Evolutionary conservation across 345 rosid genomes (phyloP).

Genomic region (Isatis tinctoria): DNA sequence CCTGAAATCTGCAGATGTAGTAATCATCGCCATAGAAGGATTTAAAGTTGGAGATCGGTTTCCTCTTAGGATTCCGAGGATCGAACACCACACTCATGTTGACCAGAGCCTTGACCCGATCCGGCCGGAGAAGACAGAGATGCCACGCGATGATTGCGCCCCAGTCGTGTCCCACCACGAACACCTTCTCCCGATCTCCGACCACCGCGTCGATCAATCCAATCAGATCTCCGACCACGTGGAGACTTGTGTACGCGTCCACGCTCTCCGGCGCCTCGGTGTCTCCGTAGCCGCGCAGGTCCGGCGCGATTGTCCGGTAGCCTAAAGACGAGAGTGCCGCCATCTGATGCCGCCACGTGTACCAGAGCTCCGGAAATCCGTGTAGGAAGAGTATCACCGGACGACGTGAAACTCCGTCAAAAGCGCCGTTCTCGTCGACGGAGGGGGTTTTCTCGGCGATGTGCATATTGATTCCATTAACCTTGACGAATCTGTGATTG

Average conservation of each 20-base stretch:
- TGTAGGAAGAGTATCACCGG: constrained; percentile 36
- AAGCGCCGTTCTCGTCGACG: neutral
- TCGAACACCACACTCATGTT: constrained; percentile 33
- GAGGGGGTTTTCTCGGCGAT: constrained; percentile 52
- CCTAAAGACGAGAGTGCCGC: constrained; percentile 21
- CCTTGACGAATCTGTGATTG: constrained; percentile 25
- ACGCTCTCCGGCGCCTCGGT: constrained; percentile 28
- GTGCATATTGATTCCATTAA: constrained; percentile 71
- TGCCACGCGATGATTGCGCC: constrained; percentile 36
- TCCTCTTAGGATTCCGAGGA: constrained; percentile 28
- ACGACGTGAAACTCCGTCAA: neutral
- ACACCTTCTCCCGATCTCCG: constrained; percentile 27
- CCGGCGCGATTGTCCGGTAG: constrained; percentile 36
- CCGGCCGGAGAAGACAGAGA: constrained; percentile 33
- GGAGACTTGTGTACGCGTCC: constrained; percentile 22
- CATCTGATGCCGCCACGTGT: constrained; percentile 41
- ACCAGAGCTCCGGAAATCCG: constrained; percentile 39
- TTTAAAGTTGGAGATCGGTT: constrained; percentile 6
- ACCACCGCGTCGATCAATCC: constrained; percentile 30
- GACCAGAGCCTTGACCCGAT: constrained; percentile 27
- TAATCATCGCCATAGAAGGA: constrained; percentile 33
- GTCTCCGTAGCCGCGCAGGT: constrained; percentile 35
- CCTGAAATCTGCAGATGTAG: constrained; percentile 37
- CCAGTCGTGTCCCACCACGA: constrained; percentile 39
- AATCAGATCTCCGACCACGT: constrained; percentile 34